These are phyloP conservation scores for Penicillium crustosum DNA, from an alignment of 2,329 filamentous ascomycete genomes.

Conservation along the genomic window DNA sequence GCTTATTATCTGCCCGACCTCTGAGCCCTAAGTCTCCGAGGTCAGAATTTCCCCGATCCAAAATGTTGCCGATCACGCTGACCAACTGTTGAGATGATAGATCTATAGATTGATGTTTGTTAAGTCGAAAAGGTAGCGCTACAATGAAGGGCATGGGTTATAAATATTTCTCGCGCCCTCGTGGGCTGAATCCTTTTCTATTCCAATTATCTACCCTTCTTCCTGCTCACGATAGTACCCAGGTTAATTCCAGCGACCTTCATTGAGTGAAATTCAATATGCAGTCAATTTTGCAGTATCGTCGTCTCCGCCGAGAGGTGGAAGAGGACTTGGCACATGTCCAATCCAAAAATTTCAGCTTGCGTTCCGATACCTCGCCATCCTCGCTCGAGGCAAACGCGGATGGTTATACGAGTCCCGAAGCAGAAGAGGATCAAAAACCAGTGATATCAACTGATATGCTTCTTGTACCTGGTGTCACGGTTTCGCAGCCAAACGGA, in stretches of 20 bases:
- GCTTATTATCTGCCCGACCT: background rate
- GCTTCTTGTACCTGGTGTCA: constrained; percentile 1
- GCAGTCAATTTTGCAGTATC: constrained; percentile 2
- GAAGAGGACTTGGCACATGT: constrained; percentile 1
- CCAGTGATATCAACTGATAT: background rate
- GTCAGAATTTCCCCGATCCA: background rate
- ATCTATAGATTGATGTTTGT: background rate
- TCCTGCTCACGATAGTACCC: background rate
- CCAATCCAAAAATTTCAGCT: constrained; percentile 8
- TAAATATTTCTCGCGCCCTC: background rate
- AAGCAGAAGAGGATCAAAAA: background rate
- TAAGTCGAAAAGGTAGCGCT: background rate
- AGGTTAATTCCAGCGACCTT: background rate
- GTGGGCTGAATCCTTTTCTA: background rate
- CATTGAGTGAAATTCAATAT: background rate
- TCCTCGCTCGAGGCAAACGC: background rate
- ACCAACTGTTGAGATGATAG: background rate
- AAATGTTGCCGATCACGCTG: background rate
- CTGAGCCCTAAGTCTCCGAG: background rate
- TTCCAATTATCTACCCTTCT: background rate
- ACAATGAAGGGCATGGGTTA: background rate
- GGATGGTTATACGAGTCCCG: background rate
- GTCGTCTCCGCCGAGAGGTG: constrained; percentile 1
- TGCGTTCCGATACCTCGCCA: background rate
- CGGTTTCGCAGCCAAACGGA: background rate